Base-by-base conservation (phyloP, 768 basidiomycete genomes). In the Mrakia gelida region DNA sequence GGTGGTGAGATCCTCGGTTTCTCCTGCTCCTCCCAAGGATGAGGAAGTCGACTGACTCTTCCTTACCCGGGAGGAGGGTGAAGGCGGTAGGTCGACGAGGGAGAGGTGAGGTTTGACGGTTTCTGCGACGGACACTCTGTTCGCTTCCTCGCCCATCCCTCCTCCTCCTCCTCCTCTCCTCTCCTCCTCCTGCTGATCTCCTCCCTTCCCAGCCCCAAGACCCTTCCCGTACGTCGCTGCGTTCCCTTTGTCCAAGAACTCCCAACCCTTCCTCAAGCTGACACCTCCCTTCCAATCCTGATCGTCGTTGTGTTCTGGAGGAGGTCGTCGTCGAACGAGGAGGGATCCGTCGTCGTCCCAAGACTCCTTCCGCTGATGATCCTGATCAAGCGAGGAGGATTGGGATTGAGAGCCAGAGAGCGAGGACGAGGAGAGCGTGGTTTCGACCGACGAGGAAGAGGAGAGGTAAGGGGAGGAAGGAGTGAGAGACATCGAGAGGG, bases 91-190 rank as follows among this genome's bases (percentile, higher is more conserved):
- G 23, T 73, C 54, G 2, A 28, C 15, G 43, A 28, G 28, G 34
- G 52, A 32, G 28, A 43, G 30, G 34, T 13, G 18, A 26, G 70
- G 34, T 68, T 67, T 78, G 72, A 78, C 72, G 45, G 77, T 78
- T 65, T 78, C 77, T 11, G 77, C 77, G 34, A 78, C 45, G 18
- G 73, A 74, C 26, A 78, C 75, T 15, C 75, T 61, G 61, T 75
- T 67, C 1, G n/a, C 26, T 28, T 49, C 45, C 28, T 62, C 63
- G 21, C 8, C 26, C 59, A 38, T 2, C 10, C 18, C 7, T 21
- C 18, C 74, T 62, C 61, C 74, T 75, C 61, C 59, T 34, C 23
- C 38, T 8, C 4, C 11, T 23, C 30, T 10, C 26, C 6, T 15
- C 38, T 38, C 23, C 41, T 26, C 16, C 63, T 28, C 30, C 9